Evolutionary conservation across 2,329 filamentous ascomycete genomes (phyloP).

Genomic region (Colletotrichum sp.): DNA sequence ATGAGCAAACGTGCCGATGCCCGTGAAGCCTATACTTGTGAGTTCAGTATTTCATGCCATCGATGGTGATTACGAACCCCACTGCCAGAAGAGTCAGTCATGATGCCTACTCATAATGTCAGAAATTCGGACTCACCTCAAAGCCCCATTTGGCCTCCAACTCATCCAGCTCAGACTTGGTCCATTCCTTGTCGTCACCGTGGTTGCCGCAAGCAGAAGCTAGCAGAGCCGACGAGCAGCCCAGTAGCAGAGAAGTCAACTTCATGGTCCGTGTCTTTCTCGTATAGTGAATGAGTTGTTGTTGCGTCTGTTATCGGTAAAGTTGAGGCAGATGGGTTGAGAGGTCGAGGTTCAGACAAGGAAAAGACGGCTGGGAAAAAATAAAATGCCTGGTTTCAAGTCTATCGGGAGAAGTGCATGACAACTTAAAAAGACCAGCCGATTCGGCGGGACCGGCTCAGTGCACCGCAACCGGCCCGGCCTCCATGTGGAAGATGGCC

Average conservation of each 20-base stretch:
- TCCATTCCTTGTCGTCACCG: constrained; percentile 49
- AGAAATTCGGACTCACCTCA: constrained; percentile 44
- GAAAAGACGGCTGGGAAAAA: background rate
- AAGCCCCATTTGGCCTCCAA: constrained; percentile 62
- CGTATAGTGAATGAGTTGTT: background rate
- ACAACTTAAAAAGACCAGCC: background rate
- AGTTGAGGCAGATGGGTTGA: background rate
- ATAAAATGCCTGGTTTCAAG: background rate
- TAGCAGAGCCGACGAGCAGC: constrained; percentile 25
- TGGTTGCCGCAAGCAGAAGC: constrained; percentile 34
- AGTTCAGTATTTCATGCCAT: constrained; percentile 32
- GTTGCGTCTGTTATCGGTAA: background rate
- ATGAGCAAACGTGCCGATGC: constrained; percentile 78
- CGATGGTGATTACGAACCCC: constrained; percentile 12
- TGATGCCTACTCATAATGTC: background rate
- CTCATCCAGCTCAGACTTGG: constrained; percentile 54
- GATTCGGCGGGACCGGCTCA: constrained; percentile 2
- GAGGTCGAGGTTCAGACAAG: background rate
- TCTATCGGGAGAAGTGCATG: background rate
- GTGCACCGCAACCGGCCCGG: constrained; percentile 14
- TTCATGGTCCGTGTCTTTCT: constrained; percentile 2
- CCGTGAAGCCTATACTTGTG: constrained; percentile 64
- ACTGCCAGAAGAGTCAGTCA: constrained; percentile 4
- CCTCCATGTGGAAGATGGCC: background rate
- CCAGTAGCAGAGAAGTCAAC: constrained; percentile 14